phyloP scores from a whole-genome alignment of 129 eudicot genomes.

The Flaveria bidentis region DNA sequence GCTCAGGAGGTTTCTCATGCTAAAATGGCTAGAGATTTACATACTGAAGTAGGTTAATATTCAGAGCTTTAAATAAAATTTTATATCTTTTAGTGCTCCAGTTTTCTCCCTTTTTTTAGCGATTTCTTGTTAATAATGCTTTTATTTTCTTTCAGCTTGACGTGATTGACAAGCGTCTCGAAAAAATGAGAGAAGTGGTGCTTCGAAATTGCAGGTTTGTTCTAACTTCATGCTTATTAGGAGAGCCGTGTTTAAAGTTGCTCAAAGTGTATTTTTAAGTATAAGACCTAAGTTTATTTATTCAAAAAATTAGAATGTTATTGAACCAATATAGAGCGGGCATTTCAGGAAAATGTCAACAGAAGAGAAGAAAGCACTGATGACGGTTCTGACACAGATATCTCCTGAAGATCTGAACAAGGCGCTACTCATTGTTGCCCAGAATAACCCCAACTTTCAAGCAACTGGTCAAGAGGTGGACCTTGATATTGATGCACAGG shows the following conservation, averaged over 20 bases:
- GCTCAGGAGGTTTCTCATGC: slow-evolving; percentile 94
- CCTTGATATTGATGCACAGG: slow-evolving; percentile 81
- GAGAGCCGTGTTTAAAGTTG: background rate
- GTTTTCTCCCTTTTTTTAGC: background rate
- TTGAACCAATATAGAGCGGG: background rate
- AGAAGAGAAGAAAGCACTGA: slow-evolving; percentile 73
- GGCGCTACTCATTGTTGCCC: slow-evolving; percentile 71
- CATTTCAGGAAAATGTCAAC: slow-evolving; percentile 73
- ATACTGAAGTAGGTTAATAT: slow-evolving; percentile 49
- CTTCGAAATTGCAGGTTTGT: slow-evolving; percentile 82
- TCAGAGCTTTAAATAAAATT: background rate
- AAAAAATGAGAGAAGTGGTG: slow-evolving; percentile 59
- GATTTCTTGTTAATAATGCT: background rate
- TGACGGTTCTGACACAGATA: slow-evolving; percentile 53
- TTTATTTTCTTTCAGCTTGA: slow-evolving; percentile 56
- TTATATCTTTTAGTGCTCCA: background rate
- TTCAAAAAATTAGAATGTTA: background rate
- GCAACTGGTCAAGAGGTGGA: slow-evolving; percentile 61
- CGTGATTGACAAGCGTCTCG: slow-evolving; percentile 53
- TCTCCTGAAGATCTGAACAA: slow-evolving; percentile 67
- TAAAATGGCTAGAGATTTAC: slow-evolving; percentile 71
- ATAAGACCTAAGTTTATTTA: background rate
- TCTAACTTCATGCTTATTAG: background rate
- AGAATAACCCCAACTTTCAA: slow-evolving; percentile 62
- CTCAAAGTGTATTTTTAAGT: background rate